A percentile compares a stretch with the other conserved stretches of the same genome.
These are phyloP conservation scores for Yamadazyma phyllophila DNA, from an alignment of 805 yeast genomes.

Conservation along the genomic window DNA sequence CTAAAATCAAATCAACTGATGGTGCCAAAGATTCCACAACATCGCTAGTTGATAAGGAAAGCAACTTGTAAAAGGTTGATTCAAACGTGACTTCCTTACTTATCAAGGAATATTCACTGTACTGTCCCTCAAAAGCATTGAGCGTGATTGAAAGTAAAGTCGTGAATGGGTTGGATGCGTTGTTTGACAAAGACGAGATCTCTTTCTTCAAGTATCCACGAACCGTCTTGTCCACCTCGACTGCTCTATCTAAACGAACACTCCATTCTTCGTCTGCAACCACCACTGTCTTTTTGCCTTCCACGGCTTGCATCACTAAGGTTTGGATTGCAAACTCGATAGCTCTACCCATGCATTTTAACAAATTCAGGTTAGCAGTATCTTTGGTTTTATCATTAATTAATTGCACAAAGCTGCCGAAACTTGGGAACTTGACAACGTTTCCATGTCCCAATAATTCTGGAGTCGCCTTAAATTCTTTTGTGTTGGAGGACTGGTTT, in stretches of 20 bases:
- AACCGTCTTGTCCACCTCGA: slow-evolving; percentile 59
- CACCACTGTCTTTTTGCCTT: slow-evolving; percentile 52
- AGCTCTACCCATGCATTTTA: slow-evolving; percentile 28
- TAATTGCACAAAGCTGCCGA: slow-evolving; percentile 36
- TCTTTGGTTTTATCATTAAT: slow-evolving; percentile 13
- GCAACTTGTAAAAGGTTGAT: slow-evolving; percentile 29
- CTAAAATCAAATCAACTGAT: slow-evolving; percentile 21
- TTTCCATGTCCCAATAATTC: slow-evolving; percentile 44
- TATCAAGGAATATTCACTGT: slow-evolving; percentile 11
- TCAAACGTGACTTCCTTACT: slow-evolving; percentile 31
- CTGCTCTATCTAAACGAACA: slow-evolving; percentile 62
- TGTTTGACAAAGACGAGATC: slow-evolving; percentile 17
- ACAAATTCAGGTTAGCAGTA: slow-evolving; percentile 18
- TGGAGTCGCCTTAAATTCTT: slow-evolving; percentile 41
- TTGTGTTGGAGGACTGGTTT: slow-evolving; percentile 42
- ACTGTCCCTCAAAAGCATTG: slow-evolving; percentile 31
- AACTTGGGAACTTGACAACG: slow-evolving; percentile 52
- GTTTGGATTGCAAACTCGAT: slow-evolving; percentile 55
- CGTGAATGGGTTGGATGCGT: slow-evolving; percentile 12
- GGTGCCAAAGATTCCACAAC: slow-evolving; percentile 22
- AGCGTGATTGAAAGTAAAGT: slow-evolving; percentile 29
- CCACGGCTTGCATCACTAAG: slow-evolving; percentile 62
- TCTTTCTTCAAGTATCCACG: slow-evolving; percentile 23
- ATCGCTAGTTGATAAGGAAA: slow-evolving; percentile 30
- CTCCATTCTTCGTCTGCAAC: slow-evolving; percentile 75